Base-by-base conservation (phyloP, 2,329 filamentous ascomycete genomes). In the Monosporascus sp. region DNA sequence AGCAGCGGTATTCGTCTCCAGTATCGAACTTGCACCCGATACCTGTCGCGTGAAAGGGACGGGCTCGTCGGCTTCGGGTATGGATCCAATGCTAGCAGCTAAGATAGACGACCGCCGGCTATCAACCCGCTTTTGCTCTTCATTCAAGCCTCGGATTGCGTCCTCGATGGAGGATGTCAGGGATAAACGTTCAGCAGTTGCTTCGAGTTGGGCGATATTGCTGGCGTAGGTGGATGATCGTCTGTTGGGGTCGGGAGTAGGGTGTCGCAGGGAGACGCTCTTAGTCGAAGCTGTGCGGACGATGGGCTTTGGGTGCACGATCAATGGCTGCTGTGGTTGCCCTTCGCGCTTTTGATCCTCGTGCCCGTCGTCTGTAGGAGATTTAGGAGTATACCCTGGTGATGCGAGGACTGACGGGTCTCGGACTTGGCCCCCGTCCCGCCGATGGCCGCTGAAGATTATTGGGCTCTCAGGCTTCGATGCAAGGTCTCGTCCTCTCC, bases 121-220 rank as follows among this genome's bases (percentile, higher is more conserved):
- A 65, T 88, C 87, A 65, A 77, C 82, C 60, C 83, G 79, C 71
- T 89, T 89, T 65, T 88, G 75, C 69, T 89, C 85, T 56, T 83
- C 76, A 69, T 89, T 85, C 59, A 90, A 76, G 64, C 87, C 83
- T 55, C 87, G 81, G 62, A 91, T 92, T 61, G 89, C 87, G 73
- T 88, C 83, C 63, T 88, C 87, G 64, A 91, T 88, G 57, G 88
- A 89, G 57, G 85, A 88, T 53, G 84, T 86, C 74, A 82, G 81
- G 61, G 86, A 89, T 68, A 92, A 76, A 59, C 84, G 80, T 70
- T 91, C 88, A 48, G 88, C 88, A 11, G 84, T 86, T 59, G 87
- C 85, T 70, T 93, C 88, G 57, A 92, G 81, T 49, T 85, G 82
- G 59, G 86, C 84, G 57, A 92, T 85, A 72, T 87, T 91, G 66